Base-by-base conservation (phyloP, 306 rosid species). In the Rosa rugosa region DNA sequence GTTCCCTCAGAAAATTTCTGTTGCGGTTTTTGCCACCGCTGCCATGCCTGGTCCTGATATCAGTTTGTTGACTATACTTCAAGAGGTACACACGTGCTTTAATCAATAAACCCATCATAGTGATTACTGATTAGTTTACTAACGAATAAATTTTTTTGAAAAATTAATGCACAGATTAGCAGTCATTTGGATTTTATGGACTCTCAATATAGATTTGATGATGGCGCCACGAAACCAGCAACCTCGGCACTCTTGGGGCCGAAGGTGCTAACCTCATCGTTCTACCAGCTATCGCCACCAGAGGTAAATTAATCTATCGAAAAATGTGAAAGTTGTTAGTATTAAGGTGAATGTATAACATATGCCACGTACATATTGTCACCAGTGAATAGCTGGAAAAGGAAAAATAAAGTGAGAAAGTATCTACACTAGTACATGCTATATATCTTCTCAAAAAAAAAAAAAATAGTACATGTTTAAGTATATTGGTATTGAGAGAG, bases 1-100 rank as follows among this genome's bases (percentile, higher is more conserved):
- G 38, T 88, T 82, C 41, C 85, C 85, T 2, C 27, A 77, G n/a
- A 86, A 78, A 65, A 56, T 88, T 6, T 22, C 76, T 34, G 80
- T 36, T 8, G 87, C 83, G 12, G 78, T 82, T 5, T 88, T 71
- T 56, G 77, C 72, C 70, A 59, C 84, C 5, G 86, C 87, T 18
- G 1, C 49, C 0, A 83, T 86, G 87, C 82, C 85, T 63, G 85
- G 87, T 16, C 92, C 75, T 20, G 5, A 68, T 31, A 62, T 78
- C 22, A 80, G n/a, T 65, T 57, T 27, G 18, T n/a, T 38, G 27
- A n/a, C 51, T 49, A 66, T 63, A 54, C 5, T 6, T n/a, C n/a
- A 64, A 4, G 56, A 75, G 87, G 85, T 80, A 51, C 57, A 5
- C 45, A 6, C 45, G 8, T 42, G 8, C 1, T 5, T 42, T 46